These are phyloP conservation scores for Kingdonia uniflora DNA, from an alignment of 164 flowering plant species.

Conservation along the genomic window DNA sequence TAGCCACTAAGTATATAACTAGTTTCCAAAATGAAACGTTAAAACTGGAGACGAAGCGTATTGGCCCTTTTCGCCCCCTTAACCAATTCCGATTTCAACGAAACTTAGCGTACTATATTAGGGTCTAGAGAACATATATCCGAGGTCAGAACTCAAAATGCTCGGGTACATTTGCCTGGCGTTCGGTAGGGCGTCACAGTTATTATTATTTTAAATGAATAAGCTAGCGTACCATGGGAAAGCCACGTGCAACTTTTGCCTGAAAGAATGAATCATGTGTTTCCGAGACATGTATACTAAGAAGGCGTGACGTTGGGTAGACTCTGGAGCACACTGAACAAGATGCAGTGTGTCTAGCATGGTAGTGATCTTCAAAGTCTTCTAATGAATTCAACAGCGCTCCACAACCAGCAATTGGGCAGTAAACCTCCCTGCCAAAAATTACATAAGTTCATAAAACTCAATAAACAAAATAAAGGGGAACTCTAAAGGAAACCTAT, in stretches of 20 bases:
- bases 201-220: no score
- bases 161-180: no score
- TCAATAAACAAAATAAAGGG: no score
- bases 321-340: constrained; percentile 93
- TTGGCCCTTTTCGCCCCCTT: no score
- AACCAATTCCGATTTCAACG: no score
- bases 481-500: neutral
- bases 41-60: no score
- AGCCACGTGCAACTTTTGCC: constrained; percentile 93
- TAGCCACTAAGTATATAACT: no score
- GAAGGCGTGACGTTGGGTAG: constrained; percentile 80
- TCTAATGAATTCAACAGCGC: constrained; percentile 56
- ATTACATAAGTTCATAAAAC: neutral
- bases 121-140: no score
- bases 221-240: constrained; percentile 51
- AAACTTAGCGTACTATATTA: no score
- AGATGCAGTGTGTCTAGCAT: constrained; percentile 76
- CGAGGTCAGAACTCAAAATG: no score
- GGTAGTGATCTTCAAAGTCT: constrained; percentile 84
- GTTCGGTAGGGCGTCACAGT: no score
- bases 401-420: constrained; percentile 89
- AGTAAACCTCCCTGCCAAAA: constrained; percentile 42
- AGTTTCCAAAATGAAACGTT: no score
- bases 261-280: constrained; percentile 93
- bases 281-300: constrained; percentile 93